These are phyloP conservation scores for Berberis thunbergii DNA, from an alignment of 164 flowering plant genomes.

Conservation along the genomic window DNA sequence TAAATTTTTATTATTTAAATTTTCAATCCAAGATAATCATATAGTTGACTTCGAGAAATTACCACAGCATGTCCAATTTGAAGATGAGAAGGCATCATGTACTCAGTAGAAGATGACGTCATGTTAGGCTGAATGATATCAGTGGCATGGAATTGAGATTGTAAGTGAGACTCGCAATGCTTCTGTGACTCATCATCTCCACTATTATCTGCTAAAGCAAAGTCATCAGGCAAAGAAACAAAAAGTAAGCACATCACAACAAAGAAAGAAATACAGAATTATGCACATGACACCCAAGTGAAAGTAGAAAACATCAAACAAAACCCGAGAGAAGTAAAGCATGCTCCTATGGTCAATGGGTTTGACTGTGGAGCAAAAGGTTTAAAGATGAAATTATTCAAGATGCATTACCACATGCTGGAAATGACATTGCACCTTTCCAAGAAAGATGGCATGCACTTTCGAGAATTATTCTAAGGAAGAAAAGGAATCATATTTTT, in stretches of 20 bases:
- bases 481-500: not conserved
- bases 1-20: too few relatives aligned
- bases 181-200: conserved; percentile 56
- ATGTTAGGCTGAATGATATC: conserved; percentile 34
- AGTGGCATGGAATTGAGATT: conserved; percentile 31
- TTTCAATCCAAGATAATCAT: not conserved
- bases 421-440: not conserved
- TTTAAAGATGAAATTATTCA: not conserved
- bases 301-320: not conserved
- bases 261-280: not conserved
- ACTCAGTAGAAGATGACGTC: conserved; percentile 36
- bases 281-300: too few relatives aligned
- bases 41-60: conserved; percentile 10
- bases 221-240: not conserved
- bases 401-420: not conserved
- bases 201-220: conserved; percentile 36
- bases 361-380: not conserved
- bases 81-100: conserved; percentile 37
- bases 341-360: not conserved
- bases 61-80: conserved; percentile 58
- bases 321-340: not conserved
- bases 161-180: conserved; percentile 38
- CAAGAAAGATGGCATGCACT: not conserved
- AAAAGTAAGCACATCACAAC: not conserved
- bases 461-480: not conserved